Conservation (phyloP, 2,329 filamentous ascomycete genomes). For the Rutstroemia sp. region DNA sequence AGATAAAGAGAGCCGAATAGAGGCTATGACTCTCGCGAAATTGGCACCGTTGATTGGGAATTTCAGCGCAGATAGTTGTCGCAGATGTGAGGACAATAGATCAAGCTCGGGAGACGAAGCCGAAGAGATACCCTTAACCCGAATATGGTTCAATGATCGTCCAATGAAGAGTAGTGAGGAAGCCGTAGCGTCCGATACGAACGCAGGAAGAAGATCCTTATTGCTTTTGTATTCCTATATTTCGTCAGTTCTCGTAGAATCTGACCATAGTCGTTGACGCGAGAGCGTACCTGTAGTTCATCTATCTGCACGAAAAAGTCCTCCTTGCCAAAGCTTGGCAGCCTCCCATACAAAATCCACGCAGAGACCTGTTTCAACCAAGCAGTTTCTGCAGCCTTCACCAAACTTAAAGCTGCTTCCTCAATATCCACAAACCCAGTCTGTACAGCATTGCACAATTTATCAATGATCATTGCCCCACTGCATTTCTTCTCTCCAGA, state of each 20-base stretch:
- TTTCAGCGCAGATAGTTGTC: conserved; percentile 57
- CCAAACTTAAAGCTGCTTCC: conserved; percentile 62
- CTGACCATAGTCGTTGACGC: neutral
- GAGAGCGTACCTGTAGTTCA: conserved; percentile 13
- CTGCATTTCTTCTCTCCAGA: conserved; percentile 39
- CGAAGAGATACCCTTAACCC: conserved; percentile 41
- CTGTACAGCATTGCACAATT: conserved; percentile 65
- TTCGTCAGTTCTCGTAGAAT: neutral
- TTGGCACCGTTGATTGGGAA: conserved; percentile 68
- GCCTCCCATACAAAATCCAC: conserved; percentile 82
- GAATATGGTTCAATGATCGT: conserved; percentile 78
- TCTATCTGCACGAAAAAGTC: conserved; percentile 74
- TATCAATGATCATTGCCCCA: conserved; percentile 70
- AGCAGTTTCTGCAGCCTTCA: conserved; percentile 73
- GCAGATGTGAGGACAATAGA: conserved; percentile 61
- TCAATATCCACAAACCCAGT: conserved; percentile 88
- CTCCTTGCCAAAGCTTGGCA: conserved; percentile 68
- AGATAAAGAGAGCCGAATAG: conserved; percentile 75
- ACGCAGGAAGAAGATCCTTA: conserved; percentile 61
- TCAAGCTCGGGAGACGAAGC: conserved; percentile 43
- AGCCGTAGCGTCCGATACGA: conserved; percentile 68
- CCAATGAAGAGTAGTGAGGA: conserved; percentile 86
- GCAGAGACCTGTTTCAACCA: conserved; percentile 88
- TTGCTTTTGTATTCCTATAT: conserved; percentile 50
- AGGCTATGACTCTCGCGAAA: conserved; percentile 64